These are phyloP conservation scores for Akanthomyces muscarius DNA, from an alignment of 2,329 filamentous ascomycete species.

Conservation along the genomic window DNA sequence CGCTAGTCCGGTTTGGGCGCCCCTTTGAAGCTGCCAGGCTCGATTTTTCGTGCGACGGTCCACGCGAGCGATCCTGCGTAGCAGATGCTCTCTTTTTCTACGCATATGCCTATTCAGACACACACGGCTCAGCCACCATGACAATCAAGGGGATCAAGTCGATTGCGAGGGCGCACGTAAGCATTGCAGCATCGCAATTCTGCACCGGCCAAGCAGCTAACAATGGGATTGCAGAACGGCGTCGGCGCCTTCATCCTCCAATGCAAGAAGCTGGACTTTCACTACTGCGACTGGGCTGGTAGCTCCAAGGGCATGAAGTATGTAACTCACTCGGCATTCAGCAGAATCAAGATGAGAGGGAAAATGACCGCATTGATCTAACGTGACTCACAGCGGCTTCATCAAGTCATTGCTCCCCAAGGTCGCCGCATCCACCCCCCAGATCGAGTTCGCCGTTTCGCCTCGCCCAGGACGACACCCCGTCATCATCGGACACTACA, in stretches of 20 bases:
- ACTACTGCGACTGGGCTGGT: conserved; percentile 95
- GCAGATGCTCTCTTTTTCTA: conserved; percentile 20
- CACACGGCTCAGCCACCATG: conserved; percentile 42
- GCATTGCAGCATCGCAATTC: conserved; percentile 15
- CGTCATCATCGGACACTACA: conserved; percentile 82
- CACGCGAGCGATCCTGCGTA: conserved; percentile 2
- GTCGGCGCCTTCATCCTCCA: conserved; percentile 94
- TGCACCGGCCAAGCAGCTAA: conserved; percentile 15
- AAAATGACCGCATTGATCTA: conserved; percentile 20
- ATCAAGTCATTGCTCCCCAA: conserved; percentile 69
- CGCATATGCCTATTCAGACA: conserved; percentile 20
- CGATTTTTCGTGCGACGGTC: conserved; percentile 21
- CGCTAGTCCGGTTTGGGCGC: conserved; percentile 17
- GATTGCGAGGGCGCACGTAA: conserved; percentile 52
- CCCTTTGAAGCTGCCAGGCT: conserved; percentile 18
- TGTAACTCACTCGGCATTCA: conserved; percentile 23
- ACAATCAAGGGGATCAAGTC: conserved; percentile 51
- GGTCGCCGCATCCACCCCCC: conserved; percentile 78
- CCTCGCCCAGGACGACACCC: conserved; percentile 89
- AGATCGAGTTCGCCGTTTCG: conserved; percentile 87
- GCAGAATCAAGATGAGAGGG: too few relatives aligned
- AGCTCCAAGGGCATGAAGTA: conserved; percentile 95
- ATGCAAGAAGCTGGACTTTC: conserved; percentile 92
- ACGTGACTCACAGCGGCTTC: conserved; percentile 60
- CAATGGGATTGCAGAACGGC: conserved; percentile 66